Percentiles rank a stretch among this genome's conserved stretches.
Conservation (phyloP, 805 yeast species). For the Candida sphagnicola region DNA sequence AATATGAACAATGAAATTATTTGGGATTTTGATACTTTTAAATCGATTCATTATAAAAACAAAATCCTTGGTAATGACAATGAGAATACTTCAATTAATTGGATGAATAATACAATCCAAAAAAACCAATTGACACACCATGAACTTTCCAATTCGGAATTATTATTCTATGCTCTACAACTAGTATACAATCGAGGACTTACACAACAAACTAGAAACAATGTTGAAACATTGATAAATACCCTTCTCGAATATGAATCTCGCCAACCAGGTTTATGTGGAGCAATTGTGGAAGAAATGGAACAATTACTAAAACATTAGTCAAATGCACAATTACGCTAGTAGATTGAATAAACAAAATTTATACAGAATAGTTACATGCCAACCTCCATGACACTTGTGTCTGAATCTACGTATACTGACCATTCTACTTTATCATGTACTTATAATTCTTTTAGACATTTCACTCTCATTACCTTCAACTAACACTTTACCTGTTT, state of each 20-base stretch:
- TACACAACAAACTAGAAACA: slow-evolving; percentile 41
- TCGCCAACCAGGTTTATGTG: slow-evolving; percentile 59
- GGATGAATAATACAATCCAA: not conserved
- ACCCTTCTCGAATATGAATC: slow-evolving; percentile 44
- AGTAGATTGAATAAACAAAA: too few species aligned
- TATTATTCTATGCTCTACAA: slow-evolving; percentile 41
- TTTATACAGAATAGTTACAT: too few species aligned
- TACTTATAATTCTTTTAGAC: too few species aligned
- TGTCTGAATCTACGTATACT: too few species aligned
- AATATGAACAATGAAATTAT: slow-evolving; percentile 5
- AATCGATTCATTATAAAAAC: not conserved
- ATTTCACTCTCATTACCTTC: too few species aligned
- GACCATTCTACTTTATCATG: too few species aligned
- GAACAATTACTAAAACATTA: slow-evolving; percentile 6
- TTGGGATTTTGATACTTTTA: slow-evolving; percentile 12
- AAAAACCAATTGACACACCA: slow-evolving; percentile 3
- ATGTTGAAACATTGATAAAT: slow-evolving; percentile 41
- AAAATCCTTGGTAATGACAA: not conserved
- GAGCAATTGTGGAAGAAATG: slow-evolving; percentile 65
- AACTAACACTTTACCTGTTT: too few species aligned
- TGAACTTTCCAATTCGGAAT: slow-evolving; percentile 24
- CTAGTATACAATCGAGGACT: slow-evolving; percentile 51
- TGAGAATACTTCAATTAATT: not conserved
- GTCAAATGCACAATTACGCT: slow-evolving; percentile 2
- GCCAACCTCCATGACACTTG: too few species aligned